phyloP scores from a whole-genome alignment of 768 basidiomycete genomes.

The Rossbeevera mucosa region DNA sequence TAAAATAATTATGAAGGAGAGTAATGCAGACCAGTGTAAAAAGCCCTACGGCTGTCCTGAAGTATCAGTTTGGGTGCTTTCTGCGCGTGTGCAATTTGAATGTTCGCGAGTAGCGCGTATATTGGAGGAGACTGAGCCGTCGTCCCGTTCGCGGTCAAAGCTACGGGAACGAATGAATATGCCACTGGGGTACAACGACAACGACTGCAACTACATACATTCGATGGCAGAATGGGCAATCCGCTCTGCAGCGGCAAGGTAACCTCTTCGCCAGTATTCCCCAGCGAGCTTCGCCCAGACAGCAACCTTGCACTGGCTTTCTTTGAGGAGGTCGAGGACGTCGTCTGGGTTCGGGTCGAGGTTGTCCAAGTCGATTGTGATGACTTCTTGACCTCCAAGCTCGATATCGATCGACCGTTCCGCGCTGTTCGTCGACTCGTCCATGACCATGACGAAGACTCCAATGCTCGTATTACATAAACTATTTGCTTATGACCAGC shows the following conservation, averaged over 20 bases:
- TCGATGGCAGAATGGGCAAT: slow-evolving; percentile 65
- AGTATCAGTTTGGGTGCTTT: slow-evolving; percentile 80
- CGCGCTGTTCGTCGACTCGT: slow-evolving; percentile 10
- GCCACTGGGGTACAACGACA: not conserved
- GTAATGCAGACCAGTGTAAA: not conserved
- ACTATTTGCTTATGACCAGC: too few species aligned
- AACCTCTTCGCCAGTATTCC: slow-evolving; percentile 83
- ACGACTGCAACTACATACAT: slow-evolving; percentile 41
- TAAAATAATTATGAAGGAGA: not conserved
- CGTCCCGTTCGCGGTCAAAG: slow-evolving; percentile 47
- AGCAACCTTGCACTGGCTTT: slow-evolving; percentile 65
- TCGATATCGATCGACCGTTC: slow-evolving; percentile 64
- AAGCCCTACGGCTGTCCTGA: slow-evolving; percentile 60
- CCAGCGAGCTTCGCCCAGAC: slow-evolving; percentile 82
- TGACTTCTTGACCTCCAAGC: slow-evolving; percentile 77
- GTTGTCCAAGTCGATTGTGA: slow-evolving; percentile 84
- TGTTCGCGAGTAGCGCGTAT: slow-evolving; percentile 79
- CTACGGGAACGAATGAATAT: slow-evolving; percentile 29
- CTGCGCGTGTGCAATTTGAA: slow-evolving; percentile 74
- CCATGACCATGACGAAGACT: slow-evolving; percentile 11
- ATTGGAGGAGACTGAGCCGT: slow-evolving; percentile 60
- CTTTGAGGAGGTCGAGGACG: slow-evolving; percentile 65
- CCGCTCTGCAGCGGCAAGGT: slow-evolving; percentile 70
- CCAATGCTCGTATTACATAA: not conserved
- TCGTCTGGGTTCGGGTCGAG: slow-evolving; percentile 78